A percentile compares a stretch with the other conserved stretches of the same genome.
phyloP scores from a whole-genome alignment of 225 moss, liverwort and hornwort genomes.

The Rhytidiadelphus loreus region DNA sequence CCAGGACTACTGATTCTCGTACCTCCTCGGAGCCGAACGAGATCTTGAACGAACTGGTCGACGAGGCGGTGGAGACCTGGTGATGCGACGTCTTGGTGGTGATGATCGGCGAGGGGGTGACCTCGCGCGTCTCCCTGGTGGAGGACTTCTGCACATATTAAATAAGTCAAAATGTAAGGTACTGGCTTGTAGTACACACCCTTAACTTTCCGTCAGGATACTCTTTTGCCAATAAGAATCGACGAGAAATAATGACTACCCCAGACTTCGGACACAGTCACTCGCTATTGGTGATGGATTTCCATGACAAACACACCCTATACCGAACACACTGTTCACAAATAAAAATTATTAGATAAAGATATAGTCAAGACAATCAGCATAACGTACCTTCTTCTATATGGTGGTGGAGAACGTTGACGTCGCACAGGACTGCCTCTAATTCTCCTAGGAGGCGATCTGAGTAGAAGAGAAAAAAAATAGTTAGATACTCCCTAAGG shows the following conservation, averaged over 20 bases:
- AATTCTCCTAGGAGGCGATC: conserved; percentile 72
- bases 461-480: not conserved
- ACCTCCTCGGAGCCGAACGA: conserved; percentile 92
- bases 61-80: conserved; percentile 69
- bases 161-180: not conserved
- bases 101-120: conserved; percentile 70
- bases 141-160: conserved; percentile 51
- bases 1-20: not conserved
- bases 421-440: conserved; percentile 76
- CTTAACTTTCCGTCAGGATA: not conserved
- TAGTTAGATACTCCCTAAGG: not conserved
- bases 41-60: conserved; percentile 82
- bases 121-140: conserved; percentile 60
- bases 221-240: not conserved
- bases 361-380: not conserved
- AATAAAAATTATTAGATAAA: not conserved
- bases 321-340: not conserved
- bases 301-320: not conserved
- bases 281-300: not conserved
- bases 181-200: not conserved
- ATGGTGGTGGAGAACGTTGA: conserved; percentile 76
- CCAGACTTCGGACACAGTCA: not conserved
- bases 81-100: conserved; percentile 65
- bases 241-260: not conserved
- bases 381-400: conserved; percentile 53